A percentile compares a stretch with the other conserved stretches of the same genome.
Conservation (phyloP, 768 basidiomycete species). For the Trametes punicea region DNA sequence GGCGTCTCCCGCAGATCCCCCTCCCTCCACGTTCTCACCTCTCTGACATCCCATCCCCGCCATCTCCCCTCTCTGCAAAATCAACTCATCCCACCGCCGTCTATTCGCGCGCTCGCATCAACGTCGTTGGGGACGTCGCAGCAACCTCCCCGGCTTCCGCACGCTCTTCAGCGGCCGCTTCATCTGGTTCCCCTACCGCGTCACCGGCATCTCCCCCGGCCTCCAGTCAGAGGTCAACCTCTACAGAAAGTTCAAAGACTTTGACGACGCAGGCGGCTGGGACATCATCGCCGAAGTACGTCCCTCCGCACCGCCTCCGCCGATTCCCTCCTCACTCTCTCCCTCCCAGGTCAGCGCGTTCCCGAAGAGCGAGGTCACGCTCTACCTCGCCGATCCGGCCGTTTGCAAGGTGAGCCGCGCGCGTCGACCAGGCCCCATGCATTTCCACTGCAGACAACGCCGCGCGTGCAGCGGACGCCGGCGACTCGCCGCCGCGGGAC, state of each 20-base stretch:
- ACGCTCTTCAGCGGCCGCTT: slow-evolving; percentile 15
- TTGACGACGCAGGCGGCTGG: slow-evolving; percentile 17
- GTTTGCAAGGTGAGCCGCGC: slow-evolving; percentile 16
- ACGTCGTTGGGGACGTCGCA: not conserved
- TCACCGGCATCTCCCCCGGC: slow-evolving; percentile 22
- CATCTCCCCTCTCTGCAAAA: not conserved
- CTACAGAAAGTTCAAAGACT: slow-evolving; percentile 23
- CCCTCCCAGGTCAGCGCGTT: slow-evolving; percentile 8
- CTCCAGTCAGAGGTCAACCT: slow-evolving; percentile 15
- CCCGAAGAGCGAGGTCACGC: slow-evolving; percentile 3
- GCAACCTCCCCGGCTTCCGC: slow-evolving; percentile 19
- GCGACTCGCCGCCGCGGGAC: too few relatives aligned
- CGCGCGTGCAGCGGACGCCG: too few relatives aligned
- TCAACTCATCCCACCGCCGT: not conserved
- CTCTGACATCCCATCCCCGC: not conserved
- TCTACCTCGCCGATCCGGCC: slow-evolving; percentile 18
- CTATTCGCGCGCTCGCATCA: not conserved
- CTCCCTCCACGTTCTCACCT: not conserved
- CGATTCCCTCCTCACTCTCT: not conserved
- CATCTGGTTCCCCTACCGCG: slow-evolving; percentile 19
- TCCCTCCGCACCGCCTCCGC: not conserved
- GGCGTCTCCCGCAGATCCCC: too few relatives aligned
- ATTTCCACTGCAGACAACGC: too few relatives aligned
- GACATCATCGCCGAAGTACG: slow-evolving; percentile 27
- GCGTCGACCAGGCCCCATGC: too few relatives aligned